These are phyloP conservation scores for Neurospora africana DNA, from an alignment of 495 filamentous ascomycete species.

Conservation along the genomic window DNA sequence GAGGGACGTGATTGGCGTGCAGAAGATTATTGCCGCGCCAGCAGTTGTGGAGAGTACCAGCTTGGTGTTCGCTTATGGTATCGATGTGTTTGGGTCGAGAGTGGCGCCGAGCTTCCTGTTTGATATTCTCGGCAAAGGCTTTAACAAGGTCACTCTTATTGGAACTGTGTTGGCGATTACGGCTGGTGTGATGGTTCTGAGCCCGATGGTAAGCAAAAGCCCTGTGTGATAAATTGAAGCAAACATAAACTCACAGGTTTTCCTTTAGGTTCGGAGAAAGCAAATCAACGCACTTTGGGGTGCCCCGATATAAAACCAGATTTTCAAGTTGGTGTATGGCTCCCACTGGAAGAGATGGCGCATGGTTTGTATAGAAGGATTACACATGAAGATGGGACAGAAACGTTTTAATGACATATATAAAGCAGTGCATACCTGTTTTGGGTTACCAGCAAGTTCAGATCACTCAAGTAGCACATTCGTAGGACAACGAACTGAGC, in stretches of 20 bases:
- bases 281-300: constrained; percentile 30
- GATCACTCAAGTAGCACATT: neutral
- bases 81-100: constrained; percentile 79
- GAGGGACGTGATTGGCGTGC: constrained; percentile 68
- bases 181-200: constrained; percentile 61
- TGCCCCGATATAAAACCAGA: constrained; percentile 4
- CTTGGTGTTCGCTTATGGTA: constrained; percentile 78
- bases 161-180: constrained; percentile 69
- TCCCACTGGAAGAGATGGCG: neutral
- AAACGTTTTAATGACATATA: neutral
- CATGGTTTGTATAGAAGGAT: neutral
- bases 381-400: neutral
- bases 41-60: constrained; percentile 87
- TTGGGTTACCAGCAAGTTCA: neutral
- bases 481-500: too few species aligned
- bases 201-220: constrained; percentile 64
- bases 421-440: neutral
- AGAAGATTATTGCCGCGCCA: constrained; percentile 59
- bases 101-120: constrained; percentile 78
- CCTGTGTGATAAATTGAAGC: neutral
- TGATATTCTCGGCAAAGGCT: constrained; percentile 85
- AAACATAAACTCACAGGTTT: neutral
- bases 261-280: constrained; percentile 28
- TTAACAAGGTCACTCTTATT: constrained; percentile 78
- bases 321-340: neutral